Base-by-base conservation (phyloP, 2,329 filamentous ascomycete species). In the Xylariomycetidae sp. region DNA sequence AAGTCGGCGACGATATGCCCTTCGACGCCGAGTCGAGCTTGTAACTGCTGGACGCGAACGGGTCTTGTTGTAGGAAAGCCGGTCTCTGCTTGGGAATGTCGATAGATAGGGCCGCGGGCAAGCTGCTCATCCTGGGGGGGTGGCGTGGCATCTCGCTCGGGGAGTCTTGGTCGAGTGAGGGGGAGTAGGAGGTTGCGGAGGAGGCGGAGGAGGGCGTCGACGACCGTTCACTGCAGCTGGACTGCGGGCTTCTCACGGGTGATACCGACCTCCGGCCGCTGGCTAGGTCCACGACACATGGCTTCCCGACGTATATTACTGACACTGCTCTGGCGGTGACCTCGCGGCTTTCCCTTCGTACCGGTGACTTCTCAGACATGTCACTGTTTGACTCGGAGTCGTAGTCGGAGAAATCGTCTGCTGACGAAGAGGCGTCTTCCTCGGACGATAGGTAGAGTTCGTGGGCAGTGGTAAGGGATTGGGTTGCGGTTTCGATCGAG, bases 361-460 rank as follows among this genome's bases (percentile, higher is more conserved):
- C 6, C 5, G 42, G 38, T 3, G 42, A 47, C 19, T 49, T 31
- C 28, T 51, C 44, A 6, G 47, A 48, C 32, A 56, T 46, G 31
- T 64, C 64, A 38, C 55, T 64, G 14, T 60, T 61, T 30, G 66
- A 70, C 42, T 74, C 63, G 40, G 62, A 62, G 31, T 71, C 69
- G 48, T 69, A 69, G 48, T 77, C 72, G 35, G 74, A 79, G 41
- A 72, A 72, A 55, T 77, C 70, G 54, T 77, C 77, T 28, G 73
- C 71, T 13, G 72, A 75, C 2, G 77, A 77, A 2, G 77, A 81
- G 18, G 69, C 75, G 42, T 81, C 78, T 51, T 82, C 78, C 45
- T 82, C 78, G 0, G 76, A 80, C 2, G 77, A 81, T 16, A 82
- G 69, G 54, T 82, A 82, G 37, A 75, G 50, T 36, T 78, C 72